Evolutionary conservation across 768 basidiomycete genomes (phyloP).

Genomic region (Pleurotus ostreatus): DNA sequence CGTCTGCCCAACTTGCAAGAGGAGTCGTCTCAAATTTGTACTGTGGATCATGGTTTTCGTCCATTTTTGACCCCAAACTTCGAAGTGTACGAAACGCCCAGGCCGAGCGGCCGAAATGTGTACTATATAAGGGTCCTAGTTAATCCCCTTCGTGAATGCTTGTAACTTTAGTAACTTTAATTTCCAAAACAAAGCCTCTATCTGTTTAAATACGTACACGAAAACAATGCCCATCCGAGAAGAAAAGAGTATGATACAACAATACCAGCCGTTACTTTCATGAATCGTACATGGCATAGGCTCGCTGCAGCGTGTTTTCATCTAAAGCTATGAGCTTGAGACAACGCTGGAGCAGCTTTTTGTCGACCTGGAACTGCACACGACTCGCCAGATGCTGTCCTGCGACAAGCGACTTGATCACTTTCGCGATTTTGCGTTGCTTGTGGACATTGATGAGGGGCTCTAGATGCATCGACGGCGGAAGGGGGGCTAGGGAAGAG

Average conservation of each 20-base stretch:
- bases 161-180: too few relatives aligned
- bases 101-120: too few relatives aligned
- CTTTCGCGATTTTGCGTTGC: constrained; percentile 75
- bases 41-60: too few relatives aligned
- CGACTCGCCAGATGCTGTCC: constrained; percentile 80
- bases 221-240: constrained; percentile 11
- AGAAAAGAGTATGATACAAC: neutral
- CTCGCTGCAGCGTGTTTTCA: constrained; percentile 48
- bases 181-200: constrained; percentile 15
- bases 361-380: constrained; percentile 66
- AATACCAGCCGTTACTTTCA: constrained; percentile 8
- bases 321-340: constrained; percentile 67
- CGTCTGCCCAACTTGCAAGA: too few relatives aligned
- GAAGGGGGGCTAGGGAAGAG: constrained; percentile 64
- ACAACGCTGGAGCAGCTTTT: constrained; percentile 73
- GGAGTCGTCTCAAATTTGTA: too few relatives aligned
- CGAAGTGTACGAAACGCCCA: too few relatives aligned
- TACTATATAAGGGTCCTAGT: too few relatives aligned
- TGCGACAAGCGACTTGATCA: constrained; percentile 76
- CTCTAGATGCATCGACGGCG: constrained; percentile 74
- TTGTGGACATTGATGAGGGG: constrained; percentile 89
- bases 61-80: too few relatives aligned
- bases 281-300: constrained; percentile 22
- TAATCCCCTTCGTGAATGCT: too few relatives aligned
- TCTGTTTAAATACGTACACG: constrained; percentile 12